Conservation (phyloP, 257 asterid species). For the Euphrasia confusa region DNA sequence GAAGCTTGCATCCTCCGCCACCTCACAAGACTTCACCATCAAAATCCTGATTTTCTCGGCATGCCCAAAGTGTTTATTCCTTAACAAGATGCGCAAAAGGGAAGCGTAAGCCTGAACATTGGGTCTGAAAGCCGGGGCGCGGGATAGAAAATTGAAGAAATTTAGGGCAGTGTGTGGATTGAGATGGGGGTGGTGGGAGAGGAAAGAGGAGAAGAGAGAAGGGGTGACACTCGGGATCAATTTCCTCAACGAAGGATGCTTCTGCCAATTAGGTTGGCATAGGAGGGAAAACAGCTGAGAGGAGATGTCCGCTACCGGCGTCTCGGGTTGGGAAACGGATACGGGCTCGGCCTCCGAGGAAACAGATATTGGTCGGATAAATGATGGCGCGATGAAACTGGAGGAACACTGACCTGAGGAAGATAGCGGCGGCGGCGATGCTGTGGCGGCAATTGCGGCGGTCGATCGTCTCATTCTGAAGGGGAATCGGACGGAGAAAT, state of each 20-base stretch:
- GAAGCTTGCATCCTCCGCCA: constrained; percentile 36
- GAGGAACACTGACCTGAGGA: constrained; percentile 32
- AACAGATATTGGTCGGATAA: constrained; percentile 29
- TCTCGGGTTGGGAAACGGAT: constrained; percentile 22
- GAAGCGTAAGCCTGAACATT: constrained; percentile 42
- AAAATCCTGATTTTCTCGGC: constrained; percentile 45
- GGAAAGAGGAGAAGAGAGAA: constrained; percentile 43
- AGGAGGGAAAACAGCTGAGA: constrained; percentile 44
- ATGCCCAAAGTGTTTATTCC: constrained; percentile 34
- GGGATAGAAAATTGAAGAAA: constrained; percentile 43
- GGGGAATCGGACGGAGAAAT: constrained; percentile 31
- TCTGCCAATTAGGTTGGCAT: constrained; percentile 58
- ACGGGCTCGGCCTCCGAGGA: constrained; percentile 31
- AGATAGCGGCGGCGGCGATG: constrained; percentile 19
- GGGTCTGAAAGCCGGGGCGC: constrained; percentile 50
- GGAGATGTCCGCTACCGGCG: constrained; percentile 29
- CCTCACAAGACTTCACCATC: constrained; percentile 54
- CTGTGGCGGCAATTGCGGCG: constrained; percentile 23
- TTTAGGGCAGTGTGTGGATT: constrained; percentile 48
- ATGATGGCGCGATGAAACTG: constrained; percentile 20
- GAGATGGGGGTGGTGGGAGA: constrained; percentile 50
- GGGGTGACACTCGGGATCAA: constrained; percentile 53
- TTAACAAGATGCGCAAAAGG: constrained; percentile 43
- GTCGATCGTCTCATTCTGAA: constrained; percentile 34
- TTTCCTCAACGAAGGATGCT: constrained; percentile 44